Base-by-base conservation (phyloP, 768 basidiomycete species). In the Mrakia blollopis region DNA sequence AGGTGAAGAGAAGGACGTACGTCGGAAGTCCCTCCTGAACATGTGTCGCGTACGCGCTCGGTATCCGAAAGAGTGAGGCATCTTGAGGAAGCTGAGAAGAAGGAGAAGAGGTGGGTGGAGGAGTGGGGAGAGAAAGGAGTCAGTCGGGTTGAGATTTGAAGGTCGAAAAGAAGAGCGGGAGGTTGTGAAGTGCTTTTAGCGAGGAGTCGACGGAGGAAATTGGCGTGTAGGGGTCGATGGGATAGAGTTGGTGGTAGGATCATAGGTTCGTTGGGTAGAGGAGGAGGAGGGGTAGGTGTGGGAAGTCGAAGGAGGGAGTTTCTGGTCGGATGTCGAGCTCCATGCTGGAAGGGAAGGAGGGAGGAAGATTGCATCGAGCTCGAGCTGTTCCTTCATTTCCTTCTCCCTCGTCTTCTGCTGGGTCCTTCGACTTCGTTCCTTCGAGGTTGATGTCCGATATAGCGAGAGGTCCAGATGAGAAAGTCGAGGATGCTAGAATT, bases 41-140 rank as follows among this genome's bases (percentile, higher is more conserved):
- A 98, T 97, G 87, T 95, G 88, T 90, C 96, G 94, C 91, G 96
- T 98, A 82, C 96, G 94, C 92, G 96, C 96, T 85, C 96, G 91
- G 88, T 95, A 93, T 93, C 96, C 96, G 89, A 91, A 99, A 76
- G 96, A 98, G 93, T 98, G 94, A 88, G 96, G 96, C 96, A 99
- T 98, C 63, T 74, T 72, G 65, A 71, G 65, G 68, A 72, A 71
- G 63, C 72, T 74, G 44, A 47, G 70, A 70, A 65, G 30, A 14
- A 50, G 30, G 32, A 47, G 69, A 47, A 50, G 41, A 50, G 47
- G 25, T 23, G 2, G 47, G 69, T 44, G 69, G 18, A 47, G 41
- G 68, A 8, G 57, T 57, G 28, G 37, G n/a, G 63, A 65, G 63
- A 37, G 37, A 39, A 39, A 68, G 18, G 25, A 39, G 65, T 68